These are phyloP conservation scores for Bertia moriformis DNA, from an alignment of 2,329 filamentous ascomycete genomes.

Conservation along the genomic window DNA sequence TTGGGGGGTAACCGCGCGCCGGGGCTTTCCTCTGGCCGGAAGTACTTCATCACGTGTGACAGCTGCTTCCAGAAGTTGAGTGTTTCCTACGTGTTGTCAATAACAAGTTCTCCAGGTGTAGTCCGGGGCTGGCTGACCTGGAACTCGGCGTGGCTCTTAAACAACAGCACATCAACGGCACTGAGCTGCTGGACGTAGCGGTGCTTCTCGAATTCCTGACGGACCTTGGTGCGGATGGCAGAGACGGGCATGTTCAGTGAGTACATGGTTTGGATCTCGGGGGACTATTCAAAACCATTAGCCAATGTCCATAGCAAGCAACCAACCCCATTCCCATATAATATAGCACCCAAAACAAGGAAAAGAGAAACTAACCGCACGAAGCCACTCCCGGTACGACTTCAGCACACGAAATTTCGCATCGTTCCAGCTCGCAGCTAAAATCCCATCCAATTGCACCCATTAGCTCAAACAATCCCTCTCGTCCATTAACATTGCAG, in stretches of 20 bases:
- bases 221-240: constrained; percentile 51
- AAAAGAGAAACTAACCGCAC: constrained; percentile 37
- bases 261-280: constrained; percentile 59
- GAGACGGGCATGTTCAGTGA: constrained; percentile 52
- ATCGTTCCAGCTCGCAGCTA: constrained; percentile 50
- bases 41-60: constrained; percentile 58
- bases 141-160: constrained; percentile 52
- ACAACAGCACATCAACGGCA: constrained; percentile 51
- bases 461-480: constrained; percentile 10
- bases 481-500: not conserved
- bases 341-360: too few relatives aligned
- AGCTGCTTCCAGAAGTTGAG: constrained; percentile 63
- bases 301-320: not conserved
- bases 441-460: constrained; percentile 6
- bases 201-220: constrained; percentile 58
- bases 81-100: constrained; percentile 47
- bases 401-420: constrained; percentile 46
- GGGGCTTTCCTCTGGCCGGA: constrained; percentile 49
- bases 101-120: not conserved
- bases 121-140: constrained; percentile 29
- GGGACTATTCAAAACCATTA: constrained; percentile 29
- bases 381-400: constrained; percentile 54
- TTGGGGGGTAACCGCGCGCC: constrained; percentile 45
- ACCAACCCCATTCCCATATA: too few relatives aligned
- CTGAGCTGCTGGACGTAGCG: constrained; percentile 51